Evolutionary conservation across 805 yeast species (phyloP), one percentile per base, ranked within the genome.

Genomic region (Candida pseudofarinosa): DNA sequence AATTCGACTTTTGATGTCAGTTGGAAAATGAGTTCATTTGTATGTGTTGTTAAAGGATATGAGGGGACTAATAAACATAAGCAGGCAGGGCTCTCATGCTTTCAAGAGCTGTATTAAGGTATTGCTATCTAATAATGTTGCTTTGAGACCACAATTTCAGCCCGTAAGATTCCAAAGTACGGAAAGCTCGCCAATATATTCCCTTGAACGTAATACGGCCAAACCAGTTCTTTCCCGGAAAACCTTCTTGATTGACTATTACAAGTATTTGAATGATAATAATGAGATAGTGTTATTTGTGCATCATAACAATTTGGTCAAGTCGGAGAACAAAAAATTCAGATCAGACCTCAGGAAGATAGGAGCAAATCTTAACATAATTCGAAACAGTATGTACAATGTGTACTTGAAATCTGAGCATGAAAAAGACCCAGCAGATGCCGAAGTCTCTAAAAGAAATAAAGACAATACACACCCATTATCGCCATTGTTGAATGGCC

Each of bases 231-330:
- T 73, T 33, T 81, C 91, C 3, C 80, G 97, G 67, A 91, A 91
- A 69, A 89, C 97, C 0, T 89, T 80, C 53, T 71, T 91, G 49
- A 72, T 91, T 48, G 96, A 91, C 63, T 71, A 77, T 51, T 91
- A 91, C 71, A 79, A 87, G 47, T 67, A 83, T 48, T 60, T 88
- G 48, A 74, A 88, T 67, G 81, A 82, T 44, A 69, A 65, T 20
- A 80, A 80, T 60, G 81, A 87, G 32, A 80, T 90, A 36, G 71
- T 90, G 12, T 72, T 91, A 42, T 81, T 87, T 52, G 78, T 82
- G 4, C 99, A 93, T 67, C 91, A 88, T 68, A 88, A 88, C 61
- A 89, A 89, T 60, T 65, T 90, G 52, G 62, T 77, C 43, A 82
- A 87, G 51, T 54, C 64, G 12, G 98, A 93, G 49, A 81, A 85